Conservation (phyloP, 2,329 filamentous ascomycete genomes). For the Xylariaceae sp. region DNA sequence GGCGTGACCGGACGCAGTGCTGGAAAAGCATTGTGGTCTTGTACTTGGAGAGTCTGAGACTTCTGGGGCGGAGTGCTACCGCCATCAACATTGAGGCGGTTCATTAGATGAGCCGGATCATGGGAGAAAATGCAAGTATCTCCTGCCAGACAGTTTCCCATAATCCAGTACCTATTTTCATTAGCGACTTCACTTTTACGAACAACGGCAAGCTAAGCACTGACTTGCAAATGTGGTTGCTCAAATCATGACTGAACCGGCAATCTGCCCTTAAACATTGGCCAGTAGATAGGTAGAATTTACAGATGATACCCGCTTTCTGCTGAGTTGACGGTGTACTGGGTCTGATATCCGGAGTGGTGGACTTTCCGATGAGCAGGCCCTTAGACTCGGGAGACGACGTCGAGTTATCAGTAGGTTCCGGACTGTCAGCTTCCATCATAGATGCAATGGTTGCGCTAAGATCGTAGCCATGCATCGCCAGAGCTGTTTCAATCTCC, state of each 20-base stretch:
- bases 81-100: conserved; percentile 70
- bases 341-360: conserved; percentile 69
- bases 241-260: conserved; percentile 93
- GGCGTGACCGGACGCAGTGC: conserved; percentile 58
- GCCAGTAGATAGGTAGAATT: conserved; percentile 94
- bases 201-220: conserved; percentile 63
- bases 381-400: conserved; percentile 55
- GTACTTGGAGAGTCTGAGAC: conserved; percentile 67
- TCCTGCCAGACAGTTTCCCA: conserved; percentile 90
- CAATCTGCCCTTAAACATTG: conserved; percentile 94
- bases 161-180: conserved; percentile 75
- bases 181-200: conserved; percentile 8
- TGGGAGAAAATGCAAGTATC: conserved; percentile 96
- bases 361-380: conserved; percentile 83
- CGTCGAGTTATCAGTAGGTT: conserved; percentile 40
- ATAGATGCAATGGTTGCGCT: conserved; percentile 86
- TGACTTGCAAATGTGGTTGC: conserved; percentile 96
- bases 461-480: conserved; percentile 85
- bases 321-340: conserved; percentile 69
- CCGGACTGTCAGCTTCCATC: conserved; percentile 64
- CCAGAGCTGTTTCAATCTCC: conserved; percentile 87
- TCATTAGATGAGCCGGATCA: conserved; percentile 81
- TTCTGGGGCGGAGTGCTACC: conserved; percentile 60
- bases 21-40: conserved; percentile 82
- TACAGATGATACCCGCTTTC: conserved; percentile 87